These are phyloP conservation scores for Fraxinus dipetala DNA, from an alignment of 305 asterid genomes.

Conservation along the genomic window DNA sequence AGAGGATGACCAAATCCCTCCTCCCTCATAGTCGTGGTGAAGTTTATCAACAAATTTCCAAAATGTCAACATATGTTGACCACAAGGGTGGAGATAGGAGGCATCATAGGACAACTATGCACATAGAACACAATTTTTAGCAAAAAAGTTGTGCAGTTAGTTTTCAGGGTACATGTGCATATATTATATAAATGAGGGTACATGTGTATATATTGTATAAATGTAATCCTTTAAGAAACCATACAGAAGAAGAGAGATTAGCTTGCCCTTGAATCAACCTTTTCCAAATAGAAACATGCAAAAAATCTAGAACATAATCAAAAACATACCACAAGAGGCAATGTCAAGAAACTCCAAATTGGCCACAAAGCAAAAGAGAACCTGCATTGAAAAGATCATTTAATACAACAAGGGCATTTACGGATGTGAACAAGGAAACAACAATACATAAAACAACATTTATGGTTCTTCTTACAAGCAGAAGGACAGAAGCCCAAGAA, in stretches of 20 bases:
- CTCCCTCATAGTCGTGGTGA: not conserved
- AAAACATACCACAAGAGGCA: slow-evolving; percentile 55
- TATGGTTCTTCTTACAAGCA: slow-evolving; percentile 43
- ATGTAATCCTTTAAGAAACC: not conserved
- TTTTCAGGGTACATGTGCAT: not conserved
- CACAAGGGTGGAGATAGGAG: not conserved
- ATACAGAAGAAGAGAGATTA: not conserved
- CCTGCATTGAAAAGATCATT: slow-evolving; percentile 29
- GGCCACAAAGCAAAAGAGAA: slow-evolving; percentile 62
- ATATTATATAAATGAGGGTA: not conserved
- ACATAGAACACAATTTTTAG: not conserved
- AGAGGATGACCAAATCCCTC: not conserved
- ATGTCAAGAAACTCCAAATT: slow-evolving; percentile 57
- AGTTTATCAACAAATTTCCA: not conserved
- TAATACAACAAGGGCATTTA: not conserved
- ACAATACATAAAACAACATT: not conserved
- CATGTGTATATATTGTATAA: not conserved
- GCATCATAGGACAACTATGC: not conserved
- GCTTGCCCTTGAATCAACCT: not conserved
- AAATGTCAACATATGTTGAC: not conserved
- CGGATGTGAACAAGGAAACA: not conserved
- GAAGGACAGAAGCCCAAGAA: slow-evolving; percentile 49
- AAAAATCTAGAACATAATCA: not conserved
- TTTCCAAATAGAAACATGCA: not conserved
- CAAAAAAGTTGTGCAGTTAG: not conserved